A percentile compares a stretch with the other conserved stretches of the same genome.
Evolutionary conservation across 768 basidiomycete species (phyloP).

Genomic region (Mycena leptocephala): DNA sequence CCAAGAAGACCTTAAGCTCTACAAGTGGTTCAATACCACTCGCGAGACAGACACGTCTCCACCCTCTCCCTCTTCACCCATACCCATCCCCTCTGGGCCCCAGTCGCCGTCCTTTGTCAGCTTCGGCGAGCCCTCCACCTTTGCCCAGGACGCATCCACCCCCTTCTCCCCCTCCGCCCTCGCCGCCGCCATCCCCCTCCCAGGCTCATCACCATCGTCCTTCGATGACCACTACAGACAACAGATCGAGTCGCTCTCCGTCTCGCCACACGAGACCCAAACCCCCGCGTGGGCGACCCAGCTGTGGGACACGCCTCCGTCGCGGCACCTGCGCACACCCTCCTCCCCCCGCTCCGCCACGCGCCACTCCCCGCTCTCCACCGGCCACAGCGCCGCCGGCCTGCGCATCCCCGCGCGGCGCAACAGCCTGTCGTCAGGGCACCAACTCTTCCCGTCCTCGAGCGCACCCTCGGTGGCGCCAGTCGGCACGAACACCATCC

Average conservation of each 20-base stretch:
- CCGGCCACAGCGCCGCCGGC: slow-evolving; percentile 35
- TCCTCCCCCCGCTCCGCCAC: slow-evolving; percentile 61
- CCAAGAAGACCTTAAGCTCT: slow-evolving; percentile 27
- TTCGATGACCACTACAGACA: slow-evolving; percentile 62
- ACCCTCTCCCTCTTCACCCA: slow-evolving; percentile 65
- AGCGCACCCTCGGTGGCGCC: slow-evolving; percentile 78
- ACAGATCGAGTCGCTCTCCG: slow-evolving; percentile 60
- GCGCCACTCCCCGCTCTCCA: slow-evolving; percentile 64
- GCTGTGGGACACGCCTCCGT: slow-evolving; percentile 69
- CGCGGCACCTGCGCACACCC: slow-evolving; percentile 54
- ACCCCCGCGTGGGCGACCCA: slow-evolving; percentile 80
- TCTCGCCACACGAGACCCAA: slow-evolving; percentile 76
- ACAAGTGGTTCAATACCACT: slow-evolving; percentile 32
- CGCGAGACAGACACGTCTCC: slow-evolving; percentile 19
- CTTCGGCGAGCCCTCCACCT: slow-evolving; percentile 63
- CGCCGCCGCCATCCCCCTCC: slow-evolving; percentile 75
- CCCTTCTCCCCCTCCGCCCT: slow-evolving; percentile 75
- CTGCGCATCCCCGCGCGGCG: slow-evolving; percentile 61
- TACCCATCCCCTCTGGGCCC: slow-evolving; percentile 71
- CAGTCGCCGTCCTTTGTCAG: slow-evolving; percentile 65
- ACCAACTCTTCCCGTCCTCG: slow-evolving; percentile 77
- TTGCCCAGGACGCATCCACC: slow-evolving; percentile 58
- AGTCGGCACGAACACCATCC: slow-evolving; percentile 62
- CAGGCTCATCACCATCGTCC: slow-evolving; percentile 69
- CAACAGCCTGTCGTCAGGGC: slow-evolving; percentile 64